Percentiles rank a stretch among this genome's conserved stretches.
These are phyloP conservation scores for Graphilbum sp. DNA, from an alignment of 2,329 filamentous ascomycete genomes.

Conservation along the genomic window DNA sequence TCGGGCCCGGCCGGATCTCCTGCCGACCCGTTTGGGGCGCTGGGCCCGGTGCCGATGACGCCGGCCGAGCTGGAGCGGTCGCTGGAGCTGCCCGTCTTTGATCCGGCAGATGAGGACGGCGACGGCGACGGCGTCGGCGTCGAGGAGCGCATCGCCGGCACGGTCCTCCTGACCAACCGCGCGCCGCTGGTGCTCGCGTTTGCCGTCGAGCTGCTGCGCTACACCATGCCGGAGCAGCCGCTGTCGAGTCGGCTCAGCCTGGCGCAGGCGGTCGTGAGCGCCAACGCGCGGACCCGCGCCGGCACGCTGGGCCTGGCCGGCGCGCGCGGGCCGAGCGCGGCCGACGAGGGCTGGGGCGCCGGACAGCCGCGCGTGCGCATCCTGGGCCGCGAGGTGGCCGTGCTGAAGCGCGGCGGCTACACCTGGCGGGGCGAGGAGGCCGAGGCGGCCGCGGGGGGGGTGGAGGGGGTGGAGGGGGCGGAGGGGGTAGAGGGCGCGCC, in stretches of 20 bases:
- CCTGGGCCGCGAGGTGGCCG: constrained; percentile 56
- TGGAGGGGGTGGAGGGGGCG: constrained; percentile 1
- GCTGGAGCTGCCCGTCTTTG: constrained; percentile 39
- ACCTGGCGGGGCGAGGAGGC: constrained; percentile 31
- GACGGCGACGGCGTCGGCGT: background rate
- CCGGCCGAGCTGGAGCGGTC: constrained; percentile 47
- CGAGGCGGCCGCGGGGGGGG: constrained; percentile 8
- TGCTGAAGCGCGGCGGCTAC: constrained; percentile 67
- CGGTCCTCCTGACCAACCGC: constrained; percentile 50
- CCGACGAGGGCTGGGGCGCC: constrained; percentile 55
- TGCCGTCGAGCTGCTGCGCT: constrained; percentile 53
- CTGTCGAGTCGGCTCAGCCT: constrained; percentile 70
- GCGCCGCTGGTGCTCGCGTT: constrained; percentile 74
- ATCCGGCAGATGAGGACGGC: constrained; percentile 16
- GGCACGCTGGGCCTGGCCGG: constrained; percentile 59
- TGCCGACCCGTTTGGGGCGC: constrained; percentile 12
- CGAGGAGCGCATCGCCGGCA: constrained; percentile 41
- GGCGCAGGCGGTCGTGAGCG: constrained; percentile 69
- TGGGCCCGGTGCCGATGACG: constrained; percentile 18
- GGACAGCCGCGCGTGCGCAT: constrained; percentile 60
- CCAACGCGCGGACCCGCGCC: constrained; percentile 64
- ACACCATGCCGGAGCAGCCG: constrained; percentile 76
- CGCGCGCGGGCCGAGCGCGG: constrained; percentile 45
- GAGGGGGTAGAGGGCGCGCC: constrained; percentile 3
- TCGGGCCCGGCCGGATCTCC: background rate